These are phyloP conservation scores for Mesembryanthemum crystallinum DNA, from an alignment of 148 eudicot genomes.

Conservation along the genomic window DNA sequence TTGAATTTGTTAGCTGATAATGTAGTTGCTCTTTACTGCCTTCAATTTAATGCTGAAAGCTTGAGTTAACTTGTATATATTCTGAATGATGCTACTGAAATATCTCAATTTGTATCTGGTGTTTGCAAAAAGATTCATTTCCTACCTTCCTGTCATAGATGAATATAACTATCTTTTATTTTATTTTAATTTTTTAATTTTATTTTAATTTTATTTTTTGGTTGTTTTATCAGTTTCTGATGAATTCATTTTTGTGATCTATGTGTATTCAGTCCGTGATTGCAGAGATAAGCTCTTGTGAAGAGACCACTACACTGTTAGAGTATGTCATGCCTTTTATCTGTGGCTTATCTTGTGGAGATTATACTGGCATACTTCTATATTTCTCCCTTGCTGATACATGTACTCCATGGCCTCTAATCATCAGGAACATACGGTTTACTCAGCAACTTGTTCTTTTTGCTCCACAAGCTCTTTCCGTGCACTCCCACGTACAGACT, in stretches of 20 bases:
- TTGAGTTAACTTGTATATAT: not conserved
- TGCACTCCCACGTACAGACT: constrained; percentile 87
- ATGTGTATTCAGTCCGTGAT: constrained; percentile 67
- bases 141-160: not conserved
- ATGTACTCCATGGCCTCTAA: constrained; percentile 16
- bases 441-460: constrained; percentile 96
- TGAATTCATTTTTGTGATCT: constrained; percentile 23
- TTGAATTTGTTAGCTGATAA: not conserved
- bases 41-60: not conserved
- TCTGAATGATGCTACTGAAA: not conserved
- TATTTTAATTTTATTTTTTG: not conserved
- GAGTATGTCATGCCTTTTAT: constrained; percentile 62
- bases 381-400: constrained; percentile 13
- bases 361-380: constrained; percentile 6
- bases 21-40: not conserved
- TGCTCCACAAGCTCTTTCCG: constrained; percentile 95
- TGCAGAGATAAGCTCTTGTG: constrained; percentile 88
- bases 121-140: not conserved
- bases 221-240: not conserved
- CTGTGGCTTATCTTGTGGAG: not conserved
- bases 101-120: not conserved
- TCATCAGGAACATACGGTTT: constrained; percentile 81
- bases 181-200: not conserved
- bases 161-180: constrained; percentile 1
- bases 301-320: constrained; percentile 83